Conservation (phyloP, 2,329 filamentous ascomycete species). For the Botrytis deweyae region DNA sequence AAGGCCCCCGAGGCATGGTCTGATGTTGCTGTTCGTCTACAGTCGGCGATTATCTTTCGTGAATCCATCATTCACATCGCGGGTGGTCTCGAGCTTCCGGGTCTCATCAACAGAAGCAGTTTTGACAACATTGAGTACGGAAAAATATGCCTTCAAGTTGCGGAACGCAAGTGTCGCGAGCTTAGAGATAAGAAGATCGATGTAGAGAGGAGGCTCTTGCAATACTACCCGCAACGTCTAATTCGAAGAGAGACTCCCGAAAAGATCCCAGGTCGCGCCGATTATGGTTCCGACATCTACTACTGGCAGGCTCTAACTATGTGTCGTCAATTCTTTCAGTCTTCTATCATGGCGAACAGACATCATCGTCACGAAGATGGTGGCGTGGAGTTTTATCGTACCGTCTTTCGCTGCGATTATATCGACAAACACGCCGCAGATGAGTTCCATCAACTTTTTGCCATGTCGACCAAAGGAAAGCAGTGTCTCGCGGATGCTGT, state of each 20-base stretch:
- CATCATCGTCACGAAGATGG: conserved; percentile 33
- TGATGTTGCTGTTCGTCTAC: conserved; percentile 30
- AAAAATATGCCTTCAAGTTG: conserved; percentile 25
- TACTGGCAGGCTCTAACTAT: conserved; percentile 33
- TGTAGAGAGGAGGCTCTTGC: conserved; percentile 30
- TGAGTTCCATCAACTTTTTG: conserved; percentile 19
- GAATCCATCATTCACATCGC: conserved; percentile 36
- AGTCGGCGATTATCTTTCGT: conserved; percentile 36
- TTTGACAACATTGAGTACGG: conserved; percentile 17
- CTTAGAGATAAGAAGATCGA: conserved; percentile 31
- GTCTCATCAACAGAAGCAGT: conserved; percentile 24
- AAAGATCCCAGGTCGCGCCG: conserved; percentile 31
- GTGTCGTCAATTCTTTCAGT: conserved; percentile 31
- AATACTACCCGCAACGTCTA: conserved; percentile 32
- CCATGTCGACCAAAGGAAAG: conserved; percentile 21
- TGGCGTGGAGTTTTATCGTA: conserved; percentile 34
- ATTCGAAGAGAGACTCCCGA: conserved; percentile 24
- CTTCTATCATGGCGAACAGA: conserved; percentile 22
- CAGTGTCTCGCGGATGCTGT: conserved; percentile 17
- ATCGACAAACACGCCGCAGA: conserved; percentile 11
- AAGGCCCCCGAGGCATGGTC: conserved; percentile 32
- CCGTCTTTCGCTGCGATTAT: conserved; percentile 29
- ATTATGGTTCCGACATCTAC: conserved; percentile 37
- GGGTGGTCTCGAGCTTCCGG: conserved; percentile 28
- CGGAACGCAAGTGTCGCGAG: conserved; percentile 29